phyloP scores from a whole-genome alignment of 768 basidiomycete genomes.

The Rossbeevera mucosa region DNA sequence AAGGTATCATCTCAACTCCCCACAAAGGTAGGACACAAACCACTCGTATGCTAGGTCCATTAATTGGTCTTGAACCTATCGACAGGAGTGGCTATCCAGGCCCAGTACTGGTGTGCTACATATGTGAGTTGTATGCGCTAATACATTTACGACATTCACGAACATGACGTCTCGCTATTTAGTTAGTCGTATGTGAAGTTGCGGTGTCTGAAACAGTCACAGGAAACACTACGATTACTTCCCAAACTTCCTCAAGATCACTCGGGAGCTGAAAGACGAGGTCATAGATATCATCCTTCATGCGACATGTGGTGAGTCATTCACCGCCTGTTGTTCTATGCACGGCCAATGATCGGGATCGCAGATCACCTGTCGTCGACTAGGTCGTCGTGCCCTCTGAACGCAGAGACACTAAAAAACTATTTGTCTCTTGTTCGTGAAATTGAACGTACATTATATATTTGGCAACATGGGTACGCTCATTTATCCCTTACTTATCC shows the following conservation, averaged over 20 bases:
- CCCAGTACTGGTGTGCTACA: slow-evolving; percentile 33
- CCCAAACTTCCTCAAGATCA: slow-evolving; percentile 25
- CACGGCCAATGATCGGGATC: neutral
- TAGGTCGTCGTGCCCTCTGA: slow-evolving; percentile 22
- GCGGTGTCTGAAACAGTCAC: neutral
- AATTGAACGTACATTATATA: slow-evolving; percentile 18
- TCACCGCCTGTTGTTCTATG: neutral
- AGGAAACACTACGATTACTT: slow-evolving; percentile 36
- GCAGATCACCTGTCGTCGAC: slow-evolving; percentile 27
- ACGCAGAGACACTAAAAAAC: slow-evolving; percentile 13
- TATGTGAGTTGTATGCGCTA: slow-evolving; percentile 2
- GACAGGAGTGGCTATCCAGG: slow-evolving; percentile 33
- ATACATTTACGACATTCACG: neutral
- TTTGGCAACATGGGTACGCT: neutral
- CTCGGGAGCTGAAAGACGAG: slow-evolving; percentile 24
- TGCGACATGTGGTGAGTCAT: slow-evolving; percentile 22
- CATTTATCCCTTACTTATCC: neutral
- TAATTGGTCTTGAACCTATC: slow-evolving; percentile 26
- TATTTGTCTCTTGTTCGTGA: slow-evolving; percentile 26
- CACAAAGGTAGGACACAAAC: slow-evolving; percentile 23
- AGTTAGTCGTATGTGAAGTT: neutral
- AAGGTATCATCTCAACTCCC: slow-evolving; percentile 11
- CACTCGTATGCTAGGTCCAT: neutral
- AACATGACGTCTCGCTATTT: slow-evolving; percentile 7
- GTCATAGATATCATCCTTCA: slow-evolving; percentile 23